Conservation (phyloP, 805 yeast species). For the Candida awuae region DNA sequence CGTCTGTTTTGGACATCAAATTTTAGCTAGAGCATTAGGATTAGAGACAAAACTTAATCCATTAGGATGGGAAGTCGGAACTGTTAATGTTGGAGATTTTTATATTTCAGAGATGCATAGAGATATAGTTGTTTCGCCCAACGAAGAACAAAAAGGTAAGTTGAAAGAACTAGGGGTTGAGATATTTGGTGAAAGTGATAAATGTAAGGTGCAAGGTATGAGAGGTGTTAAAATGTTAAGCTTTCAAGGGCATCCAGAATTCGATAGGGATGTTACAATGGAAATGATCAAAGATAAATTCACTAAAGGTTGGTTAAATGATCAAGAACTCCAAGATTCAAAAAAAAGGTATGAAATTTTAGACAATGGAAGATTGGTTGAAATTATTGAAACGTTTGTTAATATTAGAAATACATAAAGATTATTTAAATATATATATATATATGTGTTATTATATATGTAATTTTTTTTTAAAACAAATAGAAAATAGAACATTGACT, state of each 20-base stretch:
- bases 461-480: background rate
- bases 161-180: conserved; percentile 29
- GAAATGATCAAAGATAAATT: conserved; percentile 5
- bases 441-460: background rate
- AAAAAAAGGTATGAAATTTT: background rate
- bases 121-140: conserved; percentile 40
- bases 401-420: background rate
- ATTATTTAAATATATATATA: background rate
- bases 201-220: conserved; percentile 62
- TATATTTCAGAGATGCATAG: conserved; percentile 48
- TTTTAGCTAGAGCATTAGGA: conserved; percentile 60
- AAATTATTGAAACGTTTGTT: background rate
- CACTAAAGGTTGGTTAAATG: conserved; percentile 9
- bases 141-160: no score
- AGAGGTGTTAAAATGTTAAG: conserved; percentile 42
- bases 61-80: conserved; percentile 69
- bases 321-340: conserved; percentile 6
- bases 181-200: conserved; percentile 46
- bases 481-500: background rate
- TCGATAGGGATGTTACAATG: conserved; percentile 31
- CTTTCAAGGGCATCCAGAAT: conserved; percentile 91
- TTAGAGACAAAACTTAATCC: conserved; percentile 48
- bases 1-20: conserved; percentile 85
- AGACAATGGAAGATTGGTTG: background rate
- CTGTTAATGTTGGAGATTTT: conserved; percentile 31